Evolutionary conservation across 768 basidiomycete genomes (phyloP), one percentile per base, ranked within the genome.

Genomic region (Leccinum sublutescens): DNA sequence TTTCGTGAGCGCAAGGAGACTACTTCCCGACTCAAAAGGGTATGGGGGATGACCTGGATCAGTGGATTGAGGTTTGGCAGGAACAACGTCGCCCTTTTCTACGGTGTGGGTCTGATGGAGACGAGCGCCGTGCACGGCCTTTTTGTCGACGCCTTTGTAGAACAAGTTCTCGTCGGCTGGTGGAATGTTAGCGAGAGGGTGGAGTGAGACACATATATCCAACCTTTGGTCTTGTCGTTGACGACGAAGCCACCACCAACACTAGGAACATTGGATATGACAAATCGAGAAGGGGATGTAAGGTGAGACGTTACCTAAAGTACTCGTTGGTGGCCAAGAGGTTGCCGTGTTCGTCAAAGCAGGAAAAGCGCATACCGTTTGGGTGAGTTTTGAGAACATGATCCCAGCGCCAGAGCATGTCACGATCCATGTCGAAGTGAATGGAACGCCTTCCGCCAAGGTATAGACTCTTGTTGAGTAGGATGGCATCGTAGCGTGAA

Each of bases 191-290:
- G 57, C 12, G 12, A 36, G 54, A 53, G 10, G 23, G 10, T 17
- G 23, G 48, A 45, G 25, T 10, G 17, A 29, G 5, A n/a, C 6
- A 50, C 40, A 49, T 25, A 11, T 6, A 15, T 48, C 62, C 58
- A 64, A 88, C 91, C 86, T 79, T 95, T 89, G 2, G 94, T 97
- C 71, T 93, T 91, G 43, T 95, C 91, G 66, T 97, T 97, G 25
- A 97, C 93, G 3, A 96, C 94, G 69, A 96, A 97, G 2, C 94
- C 94, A 48, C 94, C 94, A 2, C 94, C 93, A 52, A 97, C 93
- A 56, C 90, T 85, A 50, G 27, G 50, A 29, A 21, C 25, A 15
- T 36, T 54, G 3, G 38, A 50, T 2, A 27, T 54, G 52, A 27
- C 17, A 33, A 5, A 48, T 23, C 3, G 36, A 6, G 29, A 15